A percentile compares a stretch with the other conserved stretches of the same genome.
phyloP scores from a whole-genome alignment of 495 filamentous ascomycete species.

The Penicillium bovifimosum region DNA sequence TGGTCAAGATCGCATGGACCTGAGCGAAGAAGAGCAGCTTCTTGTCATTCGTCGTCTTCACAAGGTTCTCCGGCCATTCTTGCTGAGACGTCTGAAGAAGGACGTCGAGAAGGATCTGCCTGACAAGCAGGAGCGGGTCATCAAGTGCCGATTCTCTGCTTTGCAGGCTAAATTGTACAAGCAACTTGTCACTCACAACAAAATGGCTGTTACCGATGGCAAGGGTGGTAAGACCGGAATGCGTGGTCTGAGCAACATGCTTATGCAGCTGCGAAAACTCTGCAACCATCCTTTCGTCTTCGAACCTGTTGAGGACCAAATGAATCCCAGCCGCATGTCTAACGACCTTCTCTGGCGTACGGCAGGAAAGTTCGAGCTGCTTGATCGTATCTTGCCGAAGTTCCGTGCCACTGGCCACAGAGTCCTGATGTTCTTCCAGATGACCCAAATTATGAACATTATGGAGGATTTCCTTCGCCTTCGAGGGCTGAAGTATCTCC shows the following conservation, averaged over 20 bases:
- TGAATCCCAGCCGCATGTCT: slow-evolving; percentile 81
- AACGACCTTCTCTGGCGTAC: slow-evolving; percentile 96
- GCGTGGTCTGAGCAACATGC: slow-evolving; percentile 97
- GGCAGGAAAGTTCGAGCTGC: slow-evolving; percentile 91
- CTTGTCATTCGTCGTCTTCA: slow-evolving; percentile 97
- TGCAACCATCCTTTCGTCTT: slow-evolving; percentile 99
- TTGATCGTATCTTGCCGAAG: slow-evolving; percentile 89
- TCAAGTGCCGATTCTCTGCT: slow-evolving; percentile 97
- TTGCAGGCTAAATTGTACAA: slow-evolving; percentile 91
- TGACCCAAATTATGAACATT: slow-evolving; percentile 99
- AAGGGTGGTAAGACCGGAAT: slow-evolving; percentile 95
- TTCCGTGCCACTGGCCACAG: slow-evolving; percentile 85
- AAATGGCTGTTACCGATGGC: slow-evolving; percentile 85
- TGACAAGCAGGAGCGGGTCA: slow-evolving; percentile 96
- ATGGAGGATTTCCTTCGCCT: slow-evolving; percentile 97
- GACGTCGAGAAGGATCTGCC: slow-evolving; percentile 98
- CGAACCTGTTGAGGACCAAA: slow-evolving; percentile 93
- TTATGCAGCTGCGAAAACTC: slow-evolving; percentile 97
- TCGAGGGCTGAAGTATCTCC: slow-evolving; percentile 75
- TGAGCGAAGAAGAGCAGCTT: slow-evolving; percentile 98
- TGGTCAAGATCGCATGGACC: slow-evolving; percentile 95
- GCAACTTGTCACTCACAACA: slow-evolving; percentile 92
- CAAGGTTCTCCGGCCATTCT: slow-evolving; percentile 94
- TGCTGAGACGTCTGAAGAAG: slow-evolving; percentile 97
- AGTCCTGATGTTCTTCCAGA: slow-evolving; percentile 99